Evolutionary conservation across 805 yeast genomes (phyloP), one percentile per base, ranked within the genome.

Genomic region (Blastobotrys terrestris): DNA sequence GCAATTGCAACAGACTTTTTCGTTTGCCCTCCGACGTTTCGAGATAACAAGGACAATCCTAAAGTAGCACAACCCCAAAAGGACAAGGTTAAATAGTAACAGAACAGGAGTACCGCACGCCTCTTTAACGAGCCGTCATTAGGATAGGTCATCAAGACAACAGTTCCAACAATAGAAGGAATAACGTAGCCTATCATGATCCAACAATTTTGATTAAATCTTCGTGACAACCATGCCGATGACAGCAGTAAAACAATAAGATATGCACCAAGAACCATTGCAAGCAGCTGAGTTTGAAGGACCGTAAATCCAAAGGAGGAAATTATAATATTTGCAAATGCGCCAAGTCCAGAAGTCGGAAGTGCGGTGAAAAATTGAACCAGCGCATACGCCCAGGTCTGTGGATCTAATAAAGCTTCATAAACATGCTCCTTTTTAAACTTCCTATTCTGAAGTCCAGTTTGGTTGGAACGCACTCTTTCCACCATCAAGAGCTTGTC

Each of bases 321-420:
- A 43, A 68, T 63, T 42, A 68, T 65, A 42, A 68, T 61, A 18
- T 60, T 60, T 13, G 62, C 63, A 49, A 62, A 63, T 3, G 68
- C 67, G 47, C 70, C 69, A 13, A 67, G 53, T 44, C 71, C 72
- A 15, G 66, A 64, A 22, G 62, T 59, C 43, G 68, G 66, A 35
- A 67, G 55, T 16, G 65, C 58, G 39, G 60, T 59, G 53, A 60
- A 55, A 58, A 67, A 57, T 51, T 61, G 57, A 54, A 66, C 54
- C 49, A 65, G 16, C 49, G 57, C 60, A 53, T 60, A 66, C 3
- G 60, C 53, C 56, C 63, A 69, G 31, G 73, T 58, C 60, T 73
- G 70, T 31, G 70, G 66, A 59, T 77, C 81, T 26, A 59, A 19
- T 41, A 75, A 55, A 2, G 77, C 74, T 58, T 77, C 81, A 13